Base-by-base conservation (phyloP, 2,329 filamentous ascomycete species). In the Hirsutella thompsonii region DNA sequence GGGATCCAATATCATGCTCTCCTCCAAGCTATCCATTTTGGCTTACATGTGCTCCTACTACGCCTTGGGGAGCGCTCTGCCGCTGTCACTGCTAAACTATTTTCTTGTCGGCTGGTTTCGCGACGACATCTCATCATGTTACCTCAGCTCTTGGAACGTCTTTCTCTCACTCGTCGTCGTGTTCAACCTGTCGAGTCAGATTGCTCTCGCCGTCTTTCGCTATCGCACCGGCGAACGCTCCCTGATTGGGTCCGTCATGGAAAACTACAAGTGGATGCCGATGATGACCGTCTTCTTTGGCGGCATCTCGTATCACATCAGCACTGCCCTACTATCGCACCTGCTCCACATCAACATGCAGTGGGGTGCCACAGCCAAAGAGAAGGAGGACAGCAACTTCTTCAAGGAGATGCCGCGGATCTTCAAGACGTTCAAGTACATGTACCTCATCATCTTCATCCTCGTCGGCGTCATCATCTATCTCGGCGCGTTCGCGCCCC, bases 41-140 rank as follows among this genome's bases (percentile, higher is more conserved):
- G 75, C 78, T 2, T 83, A 83, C 56, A 76, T 83, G 46, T 77
- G 76, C 45, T 82, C 80, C 5, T 83, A 84, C 62, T 83, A 82
- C 51, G 81, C 81, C 19, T 75, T 87, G 43, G 81, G 73, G 3
- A 73, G 74, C 0, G 74, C 79, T 3, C 77, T 81, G 64, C 61
- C 79, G n/a, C 64, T 85, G 38, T 82, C 80, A 0, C 52, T 79
- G 1, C 59, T 74, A 43, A 87, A 86, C 59, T 87, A 86, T 59
- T 76, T 85, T 57, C 59, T 83, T 32, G 68, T 83, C 39, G 82
- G 82, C 30, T 83, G 79, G 75, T 82, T 73, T 62, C 78, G 80
- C 51, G 79, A 79, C 28, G 65, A 75, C 40, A 64, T 81, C 35
- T 77, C 81, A 52, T 72, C 79, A 46, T 80, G 75, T 61, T 84